Base-by-base conservation (phyloP, 805 yeast genomes). In the Candida lessepsii region DNA sequence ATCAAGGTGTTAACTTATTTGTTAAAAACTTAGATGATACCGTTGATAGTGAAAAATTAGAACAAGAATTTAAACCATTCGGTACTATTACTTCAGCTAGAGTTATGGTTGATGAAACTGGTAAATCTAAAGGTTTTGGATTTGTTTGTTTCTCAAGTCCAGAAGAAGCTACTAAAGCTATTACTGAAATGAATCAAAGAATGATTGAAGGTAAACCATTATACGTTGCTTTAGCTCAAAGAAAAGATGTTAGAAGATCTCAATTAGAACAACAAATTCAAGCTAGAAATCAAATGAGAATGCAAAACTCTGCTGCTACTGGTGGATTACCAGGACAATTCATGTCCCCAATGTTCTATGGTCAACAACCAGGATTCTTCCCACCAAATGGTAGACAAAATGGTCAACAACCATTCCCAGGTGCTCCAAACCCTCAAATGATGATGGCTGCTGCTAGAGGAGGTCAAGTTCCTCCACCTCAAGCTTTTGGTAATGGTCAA, bases 141-240 rank as follows among this genome's bases (percentile, higher is more conserved):
- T 93, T 93, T 65, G 99, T 93, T 56, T 89, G 99, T 74, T 93
- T 83, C 85, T 81, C 96, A 42, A 70, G 93, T 50, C 96, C 98
- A 61, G 99, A 93, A 70, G 99, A 93, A 80, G 99, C 99, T 55
- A 86, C 96, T 59, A 89, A 88, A 75, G 99, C 99, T 52, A 88
- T 91, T 66, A 78, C 91, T 56, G 99, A 91, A 77, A 90, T 91
- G 96, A 89, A 91, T 81, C 96, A 89, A 74, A 86, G 89, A 66
- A 85, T 91, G 83, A 80, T 93, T 56, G 83, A 81, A 56, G 88
- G 90, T 65, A 93, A 93, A 80, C 99, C 98, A 59, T 78, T 93
- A 63, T 93, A 91, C 67, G 99, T 93, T 71, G 96, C 97, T 47
- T 81, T 93, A 62, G 99, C 99, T 56, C 99, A 93, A 80, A 86